These are phyloP conservation scores for Cicer yamashitae DNA, from an alignment of 306 rosid species.

Conservation along the genomic window DNA sequence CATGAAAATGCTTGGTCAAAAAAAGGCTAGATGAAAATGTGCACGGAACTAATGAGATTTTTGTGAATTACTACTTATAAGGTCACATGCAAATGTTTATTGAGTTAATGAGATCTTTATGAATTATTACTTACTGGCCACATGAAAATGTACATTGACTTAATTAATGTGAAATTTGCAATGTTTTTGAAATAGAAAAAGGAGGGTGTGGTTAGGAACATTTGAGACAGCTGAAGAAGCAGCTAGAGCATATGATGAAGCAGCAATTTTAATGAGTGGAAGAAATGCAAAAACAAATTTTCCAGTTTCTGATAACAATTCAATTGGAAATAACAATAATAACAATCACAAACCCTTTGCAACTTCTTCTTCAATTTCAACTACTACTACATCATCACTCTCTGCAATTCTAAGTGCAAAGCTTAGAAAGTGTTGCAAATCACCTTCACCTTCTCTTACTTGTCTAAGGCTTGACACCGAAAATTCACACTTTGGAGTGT, in stretches of 20 bases:
- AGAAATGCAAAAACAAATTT: conserved; percentile 85
- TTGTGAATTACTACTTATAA: not conserved
- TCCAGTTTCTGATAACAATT: conserved; percentile 49
- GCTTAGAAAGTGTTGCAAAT: conserved; percentile 68
- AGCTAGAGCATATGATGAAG: conserved; percentile 84
- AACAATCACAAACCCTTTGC: not conserved
- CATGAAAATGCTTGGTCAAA: no score
- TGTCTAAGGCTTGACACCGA: conserved; percentile 84
- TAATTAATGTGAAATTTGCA: conserved; percentile 3
- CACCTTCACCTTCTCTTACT: conserved; percentile 77
- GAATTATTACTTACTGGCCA: not conserved
- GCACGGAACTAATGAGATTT: conserved; percentile 14
- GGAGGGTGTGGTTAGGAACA: conserved; percentile 90
- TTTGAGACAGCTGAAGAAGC: conserved; percentile 86
- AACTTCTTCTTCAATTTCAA: conserved; percentile 28
- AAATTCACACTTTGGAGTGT: conserved; percentile 78
- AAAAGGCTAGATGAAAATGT: not conserved
- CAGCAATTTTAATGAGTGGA: conserved; percentile 82
- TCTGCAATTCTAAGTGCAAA: conserved; percentile 69
- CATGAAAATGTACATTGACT: conserved; percentile 19
- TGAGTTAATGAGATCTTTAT: conserved; percentile 17
- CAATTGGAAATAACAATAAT: conserved; percentile 23
- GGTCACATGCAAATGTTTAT: conserved; percentile 6
- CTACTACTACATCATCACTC: conserved; percentile 42
- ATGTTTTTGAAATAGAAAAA: conserved; percentile 56